Base-by-base conservation (phyloP, 148 eudicot species). In the Vaccinium macrocarpon region DNA sequence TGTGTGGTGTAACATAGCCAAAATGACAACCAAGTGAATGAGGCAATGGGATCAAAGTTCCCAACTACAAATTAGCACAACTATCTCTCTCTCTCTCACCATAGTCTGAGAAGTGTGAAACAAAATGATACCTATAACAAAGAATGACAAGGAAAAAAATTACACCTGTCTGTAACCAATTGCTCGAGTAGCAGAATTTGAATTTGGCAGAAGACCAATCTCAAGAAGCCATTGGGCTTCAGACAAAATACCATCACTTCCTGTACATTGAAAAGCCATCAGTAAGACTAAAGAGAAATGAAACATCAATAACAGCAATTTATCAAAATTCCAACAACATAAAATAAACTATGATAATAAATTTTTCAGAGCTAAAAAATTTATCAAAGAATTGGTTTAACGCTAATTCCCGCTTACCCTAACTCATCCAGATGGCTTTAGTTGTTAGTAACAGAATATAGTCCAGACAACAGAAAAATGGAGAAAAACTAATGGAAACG, bases 171-270 rank as follows among this genome's bases (percentile, higher is more conserved):
- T 89, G 85, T 93, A 97, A 84, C 99, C 99, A 86, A 97, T 97
- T 50, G 99, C 98, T 86, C 96, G 93, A 81, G 98, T 95, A 83
- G 99, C 96, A 87, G 99, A 93, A 88, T 92, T 97, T 73, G 96
- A 90, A 89, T 95, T 97, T 75, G 99, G 99, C 87, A 85, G 93
- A 86, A 97, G 95, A 88, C 97, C 99, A 50, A 92, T 86, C 89
- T 95, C 99, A 84, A 97, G 93, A 84, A 97, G 98, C 97, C 97
- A 91, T 83, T 89, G 88, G 77, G 98, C 98, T 87, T 97, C 99
- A 2, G 95, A 87, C 88, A 97, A 88, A 84, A 97, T 90, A 46
- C 98, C 97, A 80, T 90, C 93, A 80, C 86, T 86, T 90, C 90
- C 95, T 93, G 87, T 80, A 90, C 84, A 57, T 56, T 80, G 52